Percentiles rank a stretch among this genome's conserved stretches.
phyloP scores from a whole-genome alignment of 2,329 filamentous ascomycete genomes.

The Calonectria hongkongensis region DNA sequence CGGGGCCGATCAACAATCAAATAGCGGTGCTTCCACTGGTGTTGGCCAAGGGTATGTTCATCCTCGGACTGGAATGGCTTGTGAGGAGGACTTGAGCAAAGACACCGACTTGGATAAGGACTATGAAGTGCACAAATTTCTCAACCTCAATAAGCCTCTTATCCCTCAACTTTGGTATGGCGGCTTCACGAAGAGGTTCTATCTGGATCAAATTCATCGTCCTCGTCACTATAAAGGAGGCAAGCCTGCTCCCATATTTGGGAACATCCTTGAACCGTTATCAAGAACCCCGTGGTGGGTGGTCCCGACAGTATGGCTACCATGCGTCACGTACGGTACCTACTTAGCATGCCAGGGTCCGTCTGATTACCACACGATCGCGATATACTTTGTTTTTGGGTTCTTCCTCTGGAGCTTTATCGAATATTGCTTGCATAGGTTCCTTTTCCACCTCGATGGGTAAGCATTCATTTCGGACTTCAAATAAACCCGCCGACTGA shows the following conservation, averaged over 20 bases:
- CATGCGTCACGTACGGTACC: conserved; percentile 84
- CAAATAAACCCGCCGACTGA: conserved; percentile 54
- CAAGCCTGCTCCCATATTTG: conserved; percentile 93
- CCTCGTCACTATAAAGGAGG: conserved; percentile 97
- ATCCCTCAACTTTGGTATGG: conserved; percentile 92
- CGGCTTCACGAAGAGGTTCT: conserved; percentile 95
- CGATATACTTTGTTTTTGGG: conserved; percentile 81
- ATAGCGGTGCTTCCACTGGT: conserved; percentile 52
- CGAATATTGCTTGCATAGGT: conserved; percentile 92
- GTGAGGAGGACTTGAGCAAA: conserved; percentile 88
- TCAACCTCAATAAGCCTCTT: conserved; percentile 90
- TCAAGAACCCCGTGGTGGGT: conserved; percentile 97
- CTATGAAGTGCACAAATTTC: conserved; percentile 93
- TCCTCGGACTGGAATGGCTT: conserved; percentile 89
- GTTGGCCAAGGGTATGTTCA: conserved; percentile 63
- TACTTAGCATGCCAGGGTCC: conserved; percentile 79
- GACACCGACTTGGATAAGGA: conserved; percentile 87
- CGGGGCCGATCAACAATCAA: conserved; percentile 42
- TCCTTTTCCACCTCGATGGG: conserved; percentile 94
- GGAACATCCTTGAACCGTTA: conserved; percentile 97
- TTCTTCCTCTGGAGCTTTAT: conserved; percentile 90
- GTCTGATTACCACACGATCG: conserved; percentile 66
- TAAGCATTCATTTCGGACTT: conserved; percentile 68
- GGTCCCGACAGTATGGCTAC: conserved; percentile 89
- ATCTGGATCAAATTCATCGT: conserved; percentile 95